Evolutionary conservation across 306 rosid species (phyloP).

Genomic region (Cicer judaicum): DNA sequence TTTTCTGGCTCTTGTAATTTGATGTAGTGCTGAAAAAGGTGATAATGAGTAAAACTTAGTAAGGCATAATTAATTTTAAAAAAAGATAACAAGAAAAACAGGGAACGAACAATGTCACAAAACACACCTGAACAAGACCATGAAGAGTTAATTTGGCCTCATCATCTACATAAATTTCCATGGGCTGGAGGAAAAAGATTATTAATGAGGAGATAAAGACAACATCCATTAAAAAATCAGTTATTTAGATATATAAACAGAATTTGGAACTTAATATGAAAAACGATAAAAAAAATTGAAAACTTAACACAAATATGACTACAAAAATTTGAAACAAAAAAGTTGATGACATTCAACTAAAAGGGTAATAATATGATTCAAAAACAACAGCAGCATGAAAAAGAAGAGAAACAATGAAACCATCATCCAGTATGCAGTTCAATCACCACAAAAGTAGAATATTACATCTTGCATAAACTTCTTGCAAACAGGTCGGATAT

Average conservation of each 20-base stretch:
- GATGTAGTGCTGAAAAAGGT: conserved; percentile 65
- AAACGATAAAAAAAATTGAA: background rate
- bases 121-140: conserved; percentile 73
- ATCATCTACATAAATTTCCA: conserved; percentile 83
- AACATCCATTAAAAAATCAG: conserved; percentile 1
- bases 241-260: background rate
- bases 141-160: conserved; percentile 85
- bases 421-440: background rate
- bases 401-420: background rate
- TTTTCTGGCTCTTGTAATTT: conserved; percentile 71
- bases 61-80: background rate
- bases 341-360: background rate
- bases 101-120: background rate
- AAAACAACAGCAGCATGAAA: background rate
- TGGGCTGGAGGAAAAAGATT: conserved; percentile 59
- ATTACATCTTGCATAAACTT: conserved; percentile 86
- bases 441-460: conserved; percentile 36
- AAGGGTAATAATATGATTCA: background rate
- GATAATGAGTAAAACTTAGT: conserved; percentile 10
- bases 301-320: background rate
- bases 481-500: conserved; percentile 85
- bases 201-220: conserved; percentile 27
- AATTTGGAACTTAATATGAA: background rate
- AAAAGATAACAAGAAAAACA: conserved; percentile 6
- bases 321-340: background rate